Base-by-base conservation (phyloP, 1,139 yeast genomes). In the Debaryomyces sp. region DNA sequence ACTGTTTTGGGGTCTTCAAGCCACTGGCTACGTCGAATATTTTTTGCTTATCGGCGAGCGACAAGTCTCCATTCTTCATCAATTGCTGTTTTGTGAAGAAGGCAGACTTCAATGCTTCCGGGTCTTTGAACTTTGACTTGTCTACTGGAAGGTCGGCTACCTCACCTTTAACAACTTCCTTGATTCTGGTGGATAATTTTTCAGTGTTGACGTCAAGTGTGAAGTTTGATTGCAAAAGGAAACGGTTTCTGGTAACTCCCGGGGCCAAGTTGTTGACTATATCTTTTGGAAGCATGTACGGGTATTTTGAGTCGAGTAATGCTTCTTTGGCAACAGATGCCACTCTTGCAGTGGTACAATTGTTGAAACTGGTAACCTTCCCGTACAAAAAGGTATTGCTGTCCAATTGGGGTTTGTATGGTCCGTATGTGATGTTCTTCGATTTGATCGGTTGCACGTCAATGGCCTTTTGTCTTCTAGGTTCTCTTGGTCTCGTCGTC, bases 271-370 rank as follows among this genome's bases (percentile, higher is more conserved):
- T 49, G 26, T 68, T 71, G 39, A 76, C 64, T 30, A 76, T 59
- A 9, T 62, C 50, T 53, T 59, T 66, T n/a, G 81, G 80, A 50
- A 75, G 62, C 53, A 62, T 58, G 62, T 64, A 76, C 10, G 81
- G 81, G 57, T 75, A 76, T 44, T 73, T 72, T 26, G 80, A 74
- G 45, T 66, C 63, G 46, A 70, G 54, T 53, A 76, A 68, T 27
- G 68, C 61, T 43, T 71, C 69, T 56, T 76, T 76, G 47, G 78
- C 62, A 43, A 76, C 68, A 40, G 77, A 68, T 1, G 80, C 76
- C 4, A 75, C 67, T 56, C 80, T 66, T n/a, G 76, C 62, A 24
- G 67, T 58, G 15, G 68, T 58, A 42, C 67, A 57, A 5, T 70
- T 57, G 51, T 64, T 68, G 49, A 71, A 58, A 41, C 64, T 61